phyloP scores from a whole-genome alignment of 2,329 filamentous ascomycete genomes.

The Botrytis paeoniae region DNA sequence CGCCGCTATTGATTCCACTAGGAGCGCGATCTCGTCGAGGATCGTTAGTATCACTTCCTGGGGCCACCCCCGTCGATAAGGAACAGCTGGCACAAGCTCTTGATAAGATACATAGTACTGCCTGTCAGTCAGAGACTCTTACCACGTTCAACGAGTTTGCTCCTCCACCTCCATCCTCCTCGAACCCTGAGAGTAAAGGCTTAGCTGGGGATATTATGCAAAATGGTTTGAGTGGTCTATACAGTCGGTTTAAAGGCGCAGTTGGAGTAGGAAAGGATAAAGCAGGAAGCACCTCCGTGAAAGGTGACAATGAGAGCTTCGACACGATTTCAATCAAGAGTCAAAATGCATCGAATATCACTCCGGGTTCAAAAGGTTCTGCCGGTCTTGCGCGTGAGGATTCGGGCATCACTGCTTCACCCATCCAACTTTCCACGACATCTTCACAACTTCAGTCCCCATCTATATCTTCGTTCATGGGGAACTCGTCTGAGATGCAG shows the following conservation, averaged over 20 bases:
- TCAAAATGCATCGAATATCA: constrained; percentile 39
- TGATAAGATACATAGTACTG: constrained; percentile 83
- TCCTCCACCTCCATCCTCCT: constrained; percentile 58
- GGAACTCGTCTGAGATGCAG: constrained; percentile 33
- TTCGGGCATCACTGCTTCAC: constrained; percentile 40
- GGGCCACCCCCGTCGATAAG: constrained; percentile 57
- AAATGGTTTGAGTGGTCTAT: constrained; percentile 83
- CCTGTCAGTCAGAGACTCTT: constrained; percentile 78
- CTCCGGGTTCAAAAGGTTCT: constrained; percentile 44
- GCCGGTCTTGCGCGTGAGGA: constrained; percentile 43
- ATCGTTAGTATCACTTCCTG: constrained; percentile 50
- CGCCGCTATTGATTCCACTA: constrained; percentile 28
- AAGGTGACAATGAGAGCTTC: constrained; percentile 45
- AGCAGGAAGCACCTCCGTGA: constrained; percentile 34
- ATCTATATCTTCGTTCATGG: constrained; percentile 33
- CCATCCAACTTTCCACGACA: constrained; percentile 31
- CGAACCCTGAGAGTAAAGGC: constrained; percentile 63
- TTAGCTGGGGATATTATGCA: constrained; percentile 72
- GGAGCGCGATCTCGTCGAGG: constrained; percentile 40
- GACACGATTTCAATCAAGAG: constrained; percentile 46
- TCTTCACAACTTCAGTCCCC: constrained; percentile 38
- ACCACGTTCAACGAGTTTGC: constrained; percentile 95
- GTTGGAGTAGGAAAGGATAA: constrained; percentile 68
- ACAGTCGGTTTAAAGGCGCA: constrained; percentile 78
- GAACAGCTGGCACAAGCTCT: constrained; percentile 74